Percentiles rank a stretch among this genome's conserved stretches.
Conservation (phyloP, 2,329 filamentous ascomycete genomes). For the Pseudogymnoascus sp. region DNA sequence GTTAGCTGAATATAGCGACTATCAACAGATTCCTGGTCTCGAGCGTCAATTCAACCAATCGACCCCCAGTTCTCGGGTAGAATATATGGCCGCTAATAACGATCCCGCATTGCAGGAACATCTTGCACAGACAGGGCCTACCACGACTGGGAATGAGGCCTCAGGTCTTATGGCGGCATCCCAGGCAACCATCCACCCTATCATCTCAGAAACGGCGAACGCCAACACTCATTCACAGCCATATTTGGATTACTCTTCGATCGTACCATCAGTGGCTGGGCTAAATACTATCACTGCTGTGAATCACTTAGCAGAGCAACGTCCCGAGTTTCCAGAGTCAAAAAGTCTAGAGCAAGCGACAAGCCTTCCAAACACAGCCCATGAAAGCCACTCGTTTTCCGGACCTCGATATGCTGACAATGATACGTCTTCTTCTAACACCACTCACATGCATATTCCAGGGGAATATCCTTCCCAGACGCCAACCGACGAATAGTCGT, state of each 20-base stretch:
- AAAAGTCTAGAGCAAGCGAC: background rate
- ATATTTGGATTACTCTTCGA: background rate
- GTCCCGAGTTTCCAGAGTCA: background rate
- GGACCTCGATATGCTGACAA: background rate
- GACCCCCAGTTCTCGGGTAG: background rate
- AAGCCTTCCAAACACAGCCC: background rate
- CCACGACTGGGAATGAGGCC: background rate
- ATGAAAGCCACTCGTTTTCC: background rate
- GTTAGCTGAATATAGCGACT: background rate
- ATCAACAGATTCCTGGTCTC: background rate
- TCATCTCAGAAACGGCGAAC: background rate
- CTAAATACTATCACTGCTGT: background rate
- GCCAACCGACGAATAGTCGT: background rate
- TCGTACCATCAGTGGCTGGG: background rate
- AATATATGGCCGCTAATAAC: background rate
- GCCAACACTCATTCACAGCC: background rate
- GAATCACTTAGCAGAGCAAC: background rate
- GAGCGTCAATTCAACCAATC: background rate
- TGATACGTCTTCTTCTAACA: background rate
- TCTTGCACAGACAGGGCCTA: background rate
- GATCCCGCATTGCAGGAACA: background rate
- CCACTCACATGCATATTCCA: constrained; percentile 4
- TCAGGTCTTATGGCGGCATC: background rate
- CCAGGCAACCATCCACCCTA: background rate
- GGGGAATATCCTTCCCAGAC: constrained; percentile 5